These are phyloP conservation scores for Maudiozyma pseudohumilis DNA, from an alignment of 805 yeast species.

Conservation along the genomic window DNA sequence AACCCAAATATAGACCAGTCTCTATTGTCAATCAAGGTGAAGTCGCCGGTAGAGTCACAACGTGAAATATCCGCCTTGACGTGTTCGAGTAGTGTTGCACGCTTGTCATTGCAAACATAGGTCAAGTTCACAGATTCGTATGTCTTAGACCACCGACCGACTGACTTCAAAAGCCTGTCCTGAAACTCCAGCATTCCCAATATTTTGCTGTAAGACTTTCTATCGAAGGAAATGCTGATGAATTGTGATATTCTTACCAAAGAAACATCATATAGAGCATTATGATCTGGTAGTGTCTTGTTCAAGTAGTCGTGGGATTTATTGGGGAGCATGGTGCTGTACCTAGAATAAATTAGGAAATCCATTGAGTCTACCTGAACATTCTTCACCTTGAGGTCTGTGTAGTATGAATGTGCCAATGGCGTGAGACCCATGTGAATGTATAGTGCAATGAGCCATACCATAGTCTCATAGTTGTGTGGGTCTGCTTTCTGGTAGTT, in stretches of 20 bases:
- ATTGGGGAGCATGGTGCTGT: conserved; percentile 38
- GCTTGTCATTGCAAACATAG: conserved; percentile 26
- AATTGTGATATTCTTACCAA: conserved; percentile 43
- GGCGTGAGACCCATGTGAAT: conserved; percentile 45
- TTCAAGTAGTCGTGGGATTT: conserved; percentile 24
- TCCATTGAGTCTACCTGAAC: conserved; percentile 67
- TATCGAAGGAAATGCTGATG: conserved; percentile 45
- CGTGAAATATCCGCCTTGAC: conserved; percentile 24
- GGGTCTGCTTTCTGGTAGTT: conserved; percentile 44
- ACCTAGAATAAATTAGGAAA: conserved; percentile 41
- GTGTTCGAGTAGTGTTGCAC: conserved; percentile 11
- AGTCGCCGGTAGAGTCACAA: conserved; percentile 21
- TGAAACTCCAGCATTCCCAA: conserved; percentile 57
- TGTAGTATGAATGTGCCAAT: conserved; percentile 42
- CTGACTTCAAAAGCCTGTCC: conserved; percentile 40
- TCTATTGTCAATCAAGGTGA: conserved; percentile 16
- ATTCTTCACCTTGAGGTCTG: conserved; percentile 53
- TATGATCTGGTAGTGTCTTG: conserved; percentile 30
- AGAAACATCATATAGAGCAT: conserved; percentile 41
- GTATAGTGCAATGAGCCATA: conserved; percentile 65
- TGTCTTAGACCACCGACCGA: conserved; percentile 31
- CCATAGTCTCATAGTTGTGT: conserved; percentile 60
- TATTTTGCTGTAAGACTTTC: conserved; percentile 54
- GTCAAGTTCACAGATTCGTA: conserved; percentile 19
- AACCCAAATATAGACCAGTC: conserved; percentile 20